A percentile compares a stretch with the other conserved stretches of the same genome.
These are phyloP conservation scores for Solanum paucissectum DNA, from an alignment of 257 asterid genomes.

Conservation along the genomic window DNA sequence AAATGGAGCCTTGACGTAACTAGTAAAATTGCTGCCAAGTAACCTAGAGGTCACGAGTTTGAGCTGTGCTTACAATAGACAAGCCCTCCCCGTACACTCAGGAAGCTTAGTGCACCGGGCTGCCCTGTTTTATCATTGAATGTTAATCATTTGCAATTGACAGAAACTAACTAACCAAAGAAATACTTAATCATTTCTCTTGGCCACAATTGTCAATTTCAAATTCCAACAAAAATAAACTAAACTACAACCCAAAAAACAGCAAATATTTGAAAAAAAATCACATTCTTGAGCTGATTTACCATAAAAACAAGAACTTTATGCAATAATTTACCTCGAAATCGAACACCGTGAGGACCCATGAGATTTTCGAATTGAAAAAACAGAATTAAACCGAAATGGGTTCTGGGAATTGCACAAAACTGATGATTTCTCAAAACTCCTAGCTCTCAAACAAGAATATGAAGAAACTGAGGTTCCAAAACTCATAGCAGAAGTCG, in stretches of 20 bases:
- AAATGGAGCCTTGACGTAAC: neutral
- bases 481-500: constrained; percentile 22
- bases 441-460: constrained; percentile 14
- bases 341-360: constrained; percentile 13
- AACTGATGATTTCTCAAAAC: constrained; percentile 19
- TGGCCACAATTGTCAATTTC: neutral
- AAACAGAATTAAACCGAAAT: constrained; percentile 3
- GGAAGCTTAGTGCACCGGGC: neutral
- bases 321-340: constrained; percentile 33
- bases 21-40: neutral
- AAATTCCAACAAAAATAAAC: neutral
- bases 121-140: neutral
- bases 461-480: constrained; percentile 22
- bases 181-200: neutral
- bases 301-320: neutral
- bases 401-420: constrained; percentile 12
- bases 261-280: neutral
- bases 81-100: neutral
- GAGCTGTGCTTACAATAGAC: neutral
- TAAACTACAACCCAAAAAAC: neutral
- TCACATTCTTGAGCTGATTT: neutral
- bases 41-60: neutral
- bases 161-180: neutral
- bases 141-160: neutral
- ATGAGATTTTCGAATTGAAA: constrained; percentile 1